Conservation (phyloP, 1,139 yeast species). For the Geotrichum bryndzae region DNA sequence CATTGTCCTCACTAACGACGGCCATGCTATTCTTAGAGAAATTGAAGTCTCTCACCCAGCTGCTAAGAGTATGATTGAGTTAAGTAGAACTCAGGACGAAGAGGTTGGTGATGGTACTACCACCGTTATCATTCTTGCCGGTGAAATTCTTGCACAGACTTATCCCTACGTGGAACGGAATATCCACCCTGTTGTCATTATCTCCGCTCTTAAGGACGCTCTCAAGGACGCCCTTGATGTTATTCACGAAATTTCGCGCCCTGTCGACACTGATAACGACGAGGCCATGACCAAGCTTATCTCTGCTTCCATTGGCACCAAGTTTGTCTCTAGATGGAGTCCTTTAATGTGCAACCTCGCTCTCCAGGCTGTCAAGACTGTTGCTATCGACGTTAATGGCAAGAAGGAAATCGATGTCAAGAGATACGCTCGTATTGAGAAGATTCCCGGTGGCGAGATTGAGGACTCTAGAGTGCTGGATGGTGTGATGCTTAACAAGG, state of each 20-base stretch:
- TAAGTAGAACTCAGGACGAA: constrained; percentile 96
- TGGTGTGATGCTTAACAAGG: constrained; percentile 92
- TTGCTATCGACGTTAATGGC: constrained; percentile 55
- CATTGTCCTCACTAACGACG: constrained; percentile 93
- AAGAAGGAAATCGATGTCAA: constrained; percentile 86
- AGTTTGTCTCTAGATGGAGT: constrained; percentile 88
- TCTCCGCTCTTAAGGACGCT: constrained; percentile 90
- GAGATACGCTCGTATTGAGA: constrained; percentile 88
- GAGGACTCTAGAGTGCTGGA: constrained; percentile 81
- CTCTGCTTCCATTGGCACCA: constrained; percentile 91
- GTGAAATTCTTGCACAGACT: constrained; percentile 92
- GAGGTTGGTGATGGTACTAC: constrained; percentile 99
- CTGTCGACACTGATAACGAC: constrained; percentile 80
- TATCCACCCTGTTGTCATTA: constrained; percentile 94
- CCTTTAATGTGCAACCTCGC: constrained; percentile 87
- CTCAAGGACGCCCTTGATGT: constrained; percentile 84
- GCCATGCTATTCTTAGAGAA: constrained; percentile 93
- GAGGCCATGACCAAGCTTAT: constrained; percentile 82
- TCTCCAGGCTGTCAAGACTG: constrained; percentile 81
- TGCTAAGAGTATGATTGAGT: constrained; percentile 96
- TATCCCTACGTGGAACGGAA: constrained; percentile 89
- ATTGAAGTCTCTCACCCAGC: constrained; percentile 99
- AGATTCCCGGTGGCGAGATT: constrained; percentile 96
- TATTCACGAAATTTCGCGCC: constrained; percentile 75
- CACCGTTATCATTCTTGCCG: constrained; percentile 84